These are phyloP conservation scores for Geosiphon pyriformis DNA, from an alignment of 192 early-diverging fungal species.

Conservation along the genomic window DNA sequence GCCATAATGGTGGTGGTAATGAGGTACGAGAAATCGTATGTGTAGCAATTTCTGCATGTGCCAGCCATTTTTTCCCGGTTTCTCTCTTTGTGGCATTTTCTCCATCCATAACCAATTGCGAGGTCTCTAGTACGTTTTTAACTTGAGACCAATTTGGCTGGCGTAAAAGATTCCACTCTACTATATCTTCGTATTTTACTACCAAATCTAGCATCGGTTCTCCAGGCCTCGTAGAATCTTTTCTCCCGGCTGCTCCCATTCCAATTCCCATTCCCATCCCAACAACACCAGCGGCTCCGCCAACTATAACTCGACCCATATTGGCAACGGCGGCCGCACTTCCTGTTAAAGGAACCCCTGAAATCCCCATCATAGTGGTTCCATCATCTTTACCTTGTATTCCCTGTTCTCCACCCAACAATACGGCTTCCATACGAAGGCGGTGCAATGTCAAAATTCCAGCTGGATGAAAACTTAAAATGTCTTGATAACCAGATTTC, in stretches of 20 bases:
- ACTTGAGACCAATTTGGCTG: constrained; percentile 44
- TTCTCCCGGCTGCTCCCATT: constrained; percentile 1
- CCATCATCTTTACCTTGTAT: constrained; percentile 4
- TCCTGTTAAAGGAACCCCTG: constrained; percentile 2
- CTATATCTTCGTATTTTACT: constrained; percentile 49
- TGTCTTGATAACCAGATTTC: constrained; percentile 41
- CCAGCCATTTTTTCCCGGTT: constrained; percentile 34
- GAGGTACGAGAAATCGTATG: constrained; percentile 32
- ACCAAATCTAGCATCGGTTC: constrained; percentile 46
- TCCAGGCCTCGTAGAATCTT: constrained; percentile 27
- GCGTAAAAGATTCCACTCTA: constrained; percentile 50
- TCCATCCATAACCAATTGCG: neutral
- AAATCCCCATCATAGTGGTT: neutral
- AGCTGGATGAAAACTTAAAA: constrained; percentile 51
- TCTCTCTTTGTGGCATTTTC: constrained; percentile 9
- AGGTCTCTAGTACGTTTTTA: constrained; percentile 25
- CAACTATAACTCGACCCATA: constrained; percentile 20
- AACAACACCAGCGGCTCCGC: constrained; percentile 20
- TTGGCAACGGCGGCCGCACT: constrained; percentile 21
- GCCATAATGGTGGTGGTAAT: constrained; percentile 43
- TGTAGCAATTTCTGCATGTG: constrained; percentile 49
- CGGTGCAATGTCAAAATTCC: constrained; percentile 54
- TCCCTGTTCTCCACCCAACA: neutral
- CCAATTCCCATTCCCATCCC: constrained; percentile 16
- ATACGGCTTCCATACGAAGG: constrained; percentile 35